phyloP scores from a whole-genome alignment of 2,329 filamentous ascomycete species.

The Dactylella cylindrospora region DNA sequence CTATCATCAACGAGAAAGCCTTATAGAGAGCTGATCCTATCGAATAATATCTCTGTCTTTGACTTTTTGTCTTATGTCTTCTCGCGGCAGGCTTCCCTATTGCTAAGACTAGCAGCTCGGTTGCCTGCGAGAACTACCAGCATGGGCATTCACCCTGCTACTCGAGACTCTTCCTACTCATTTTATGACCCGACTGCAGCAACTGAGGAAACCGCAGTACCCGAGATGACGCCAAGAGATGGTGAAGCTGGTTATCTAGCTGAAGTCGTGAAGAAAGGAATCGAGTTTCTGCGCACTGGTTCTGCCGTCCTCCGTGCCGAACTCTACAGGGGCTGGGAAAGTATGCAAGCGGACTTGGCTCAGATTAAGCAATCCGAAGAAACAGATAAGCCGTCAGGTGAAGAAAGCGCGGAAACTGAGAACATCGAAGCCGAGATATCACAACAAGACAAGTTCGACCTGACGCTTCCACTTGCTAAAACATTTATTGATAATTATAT shows the following conservation, averaged over 20 bases:
- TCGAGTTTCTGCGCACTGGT: slow-evolving; percentile 80
- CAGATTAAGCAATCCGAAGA: slow-evolving; percentile 35
- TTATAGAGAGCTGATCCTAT: slow-evolving; percentile 87
- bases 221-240: slow-evolving; percentile 6
- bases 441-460: slow-evolving; percentile 47
- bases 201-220: slow-evolving; percentile 33
- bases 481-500: slow-evolving; percentile 72
- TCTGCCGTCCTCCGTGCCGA: slow-evolving; percentile 79
- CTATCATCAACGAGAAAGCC: slow-evolving; percentile 68
- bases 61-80: slow-evolving; percentile 96
- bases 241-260: slow-evolving; percentile 61
- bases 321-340: slow-evolving; percentile 61
- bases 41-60: slow-evolving; percentile 92
- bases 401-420: slow-evolving; percentile 50
- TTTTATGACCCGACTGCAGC: slow-evolving; percentile 49
- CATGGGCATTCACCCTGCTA: slow-evolving; percentile 37
- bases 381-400: slow-evolving; percentile 53
- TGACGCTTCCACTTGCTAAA: slow-evolving; percentile 51
- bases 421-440: slow-evolving; percentile 48
- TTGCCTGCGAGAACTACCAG: slow-evolving; percentile 52
- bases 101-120: slow-evolving; percentile 69
- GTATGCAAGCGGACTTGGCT: slow-evolving; percentile 36
- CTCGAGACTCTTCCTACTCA: slow-evolving; percentile 51
- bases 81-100: slow-evolving; percentile 77
- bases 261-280: slow-evolving; percentile 78